Base-by-base conservation (phyloP, 1,139 yeast genomes). In the Casaregolazyma lundiana region DNA sequence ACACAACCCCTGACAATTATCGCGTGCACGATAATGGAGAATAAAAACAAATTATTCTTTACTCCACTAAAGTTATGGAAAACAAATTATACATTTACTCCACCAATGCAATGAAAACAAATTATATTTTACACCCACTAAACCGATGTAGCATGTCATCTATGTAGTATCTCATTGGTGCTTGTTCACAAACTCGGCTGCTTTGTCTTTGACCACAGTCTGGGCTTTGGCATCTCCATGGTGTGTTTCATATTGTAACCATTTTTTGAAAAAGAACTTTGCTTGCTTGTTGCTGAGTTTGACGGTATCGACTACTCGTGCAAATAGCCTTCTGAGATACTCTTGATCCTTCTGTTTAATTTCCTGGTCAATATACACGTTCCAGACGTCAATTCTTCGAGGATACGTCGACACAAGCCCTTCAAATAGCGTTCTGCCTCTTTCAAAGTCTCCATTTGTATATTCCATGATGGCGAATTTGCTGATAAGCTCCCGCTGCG, bases 401-500 rank as follows among this genome's bases (percentile, higher is more conserved):
- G 97, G 95, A 43, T 87, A 94, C 62, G 89, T 94, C 29, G 94
- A 78, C 48, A 92, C 69, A 53, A 92, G 77, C 44, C 97, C 97
- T 71, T 92, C 97, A 61, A 90, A 88, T 57, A 92, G 73, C 1
- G 97, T 86, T 66, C 97, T 81, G 47, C 95, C 98, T 65, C 92
- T 94, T 68, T 92, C 98, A 8, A 87, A 72, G 56, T 88, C 96
- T 15, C 32, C 97, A 63, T 82, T 80, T 54, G 76, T 65, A 63
- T 83, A 92, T 67, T 92, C 97, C 46, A 90, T 70, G 64, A 84
- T 92, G 21, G 96, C 97, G 68, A 87, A 90, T 66, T 86, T 89
- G 60, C 83, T 78, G 15, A 88, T 95, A 50, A 84, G 78, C 53
- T 86, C 94, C 53, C 87, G 76, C 59, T 89, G 96, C 46, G 77